phyloP scores from a whole-genome alignment of 140 eudicot genomes.

The Anethum foeniculum region DNA sequence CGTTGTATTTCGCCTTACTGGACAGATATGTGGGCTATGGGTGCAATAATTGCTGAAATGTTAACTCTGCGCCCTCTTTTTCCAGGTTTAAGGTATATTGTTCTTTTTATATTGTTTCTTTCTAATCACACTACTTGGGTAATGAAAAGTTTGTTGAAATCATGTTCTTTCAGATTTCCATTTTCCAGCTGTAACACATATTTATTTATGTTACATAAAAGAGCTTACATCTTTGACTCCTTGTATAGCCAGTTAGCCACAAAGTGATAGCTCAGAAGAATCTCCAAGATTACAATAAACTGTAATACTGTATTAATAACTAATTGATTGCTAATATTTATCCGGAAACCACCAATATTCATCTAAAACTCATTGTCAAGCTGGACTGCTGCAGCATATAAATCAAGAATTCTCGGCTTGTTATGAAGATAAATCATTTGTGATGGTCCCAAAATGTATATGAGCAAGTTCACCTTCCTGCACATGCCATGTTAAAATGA shows the following conservation, averaged over 20 bases:
- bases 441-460: background rate
- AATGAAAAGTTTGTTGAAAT: background rate
- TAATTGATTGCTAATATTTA: background rate
- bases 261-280: background rate
- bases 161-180: background rate
- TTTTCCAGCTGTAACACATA: background rate
- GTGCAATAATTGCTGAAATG: slow-evolving; percentile 88
- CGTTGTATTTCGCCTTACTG: background rate
- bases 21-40: slow-evolving; percentile 99
- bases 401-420: background rate
- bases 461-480: background rate
- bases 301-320: background rate
- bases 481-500: background rate
- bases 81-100: slow-evolving; percentile 46
- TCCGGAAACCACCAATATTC: background rate
- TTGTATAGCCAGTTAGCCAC: background rate
- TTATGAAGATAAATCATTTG: background rate
- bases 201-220: background rate
- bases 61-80: slow-evolving; percentile 85
- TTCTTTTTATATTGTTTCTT: background rate
- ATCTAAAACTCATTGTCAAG: background rate
- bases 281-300: background rate
- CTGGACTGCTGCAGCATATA: background rate
- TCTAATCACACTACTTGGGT: background rate
- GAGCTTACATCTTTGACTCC: background rate